phyloP scores from a whole-genome alignment of 1,284 basidiomycete genomes.

The Anthracocystis walkeri region DNA sequence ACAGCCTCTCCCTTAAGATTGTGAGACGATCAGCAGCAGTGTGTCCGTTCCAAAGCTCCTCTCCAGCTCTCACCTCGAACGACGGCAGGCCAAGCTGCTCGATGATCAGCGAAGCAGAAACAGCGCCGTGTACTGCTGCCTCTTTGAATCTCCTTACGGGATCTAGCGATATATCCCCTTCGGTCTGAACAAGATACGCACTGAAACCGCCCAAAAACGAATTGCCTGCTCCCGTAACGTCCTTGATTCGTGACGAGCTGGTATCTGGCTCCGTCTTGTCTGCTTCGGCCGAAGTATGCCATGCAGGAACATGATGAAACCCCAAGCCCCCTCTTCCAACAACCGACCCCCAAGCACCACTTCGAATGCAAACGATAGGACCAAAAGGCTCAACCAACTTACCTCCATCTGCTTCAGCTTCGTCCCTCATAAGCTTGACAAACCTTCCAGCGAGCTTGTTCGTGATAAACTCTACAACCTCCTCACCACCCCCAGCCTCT shows the following conservation, averaged over 20 bases:
- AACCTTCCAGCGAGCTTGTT: constrained; percentile 24
- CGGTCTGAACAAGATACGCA: constrained; percentile 30
- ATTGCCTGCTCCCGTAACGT: constrained; percentile 60
- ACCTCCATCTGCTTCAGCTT: background rate
- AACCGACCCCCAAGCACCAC: constrained; percentile 53
- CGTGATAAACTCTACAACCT: constrained; percentile 32
- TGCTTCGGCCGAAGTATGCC: constrained; percentile 21
- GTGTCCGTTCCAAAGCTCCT: constrained; percentile 47
- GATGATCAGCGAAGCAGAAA: constrained; percentile 52
- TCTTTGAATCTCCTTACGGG: constrained; percentile 5
- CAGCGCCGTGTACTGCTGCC: constrained; percentile 47
- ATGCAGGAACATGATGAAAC: constrained; percentile 40
- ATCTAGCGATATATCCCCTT: constrained; percentile 14
- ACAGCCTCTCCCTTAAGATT: background rate
- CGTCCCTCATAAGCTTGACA: constrained; percentile 4
- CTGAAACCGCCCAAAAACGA: constrained; percentile 54
- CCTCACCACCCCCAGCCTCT: background rate
- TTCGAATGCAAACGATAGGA: constrained; percentile 54
- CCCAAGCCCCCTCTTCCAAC: constrained; percentile 27
- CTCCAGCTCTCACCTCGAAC: constrained; percentile 23
- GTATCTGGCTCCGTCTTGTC: background rate
- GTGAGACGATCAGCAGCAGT: constrained; percentile 14
- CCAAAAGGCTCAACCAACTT: constrained; percentile 6
- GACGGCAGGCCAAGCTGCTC: constrained; percentile 54
- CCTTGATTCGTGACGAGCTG: constrained; percentile 27